Percentiles rank a stretch among this genome's conserved stretches.
Evolutionary conservation across 139 green algal genomes (phyloP).

Genomic region (Mychonastes homosphaera): DNA sequence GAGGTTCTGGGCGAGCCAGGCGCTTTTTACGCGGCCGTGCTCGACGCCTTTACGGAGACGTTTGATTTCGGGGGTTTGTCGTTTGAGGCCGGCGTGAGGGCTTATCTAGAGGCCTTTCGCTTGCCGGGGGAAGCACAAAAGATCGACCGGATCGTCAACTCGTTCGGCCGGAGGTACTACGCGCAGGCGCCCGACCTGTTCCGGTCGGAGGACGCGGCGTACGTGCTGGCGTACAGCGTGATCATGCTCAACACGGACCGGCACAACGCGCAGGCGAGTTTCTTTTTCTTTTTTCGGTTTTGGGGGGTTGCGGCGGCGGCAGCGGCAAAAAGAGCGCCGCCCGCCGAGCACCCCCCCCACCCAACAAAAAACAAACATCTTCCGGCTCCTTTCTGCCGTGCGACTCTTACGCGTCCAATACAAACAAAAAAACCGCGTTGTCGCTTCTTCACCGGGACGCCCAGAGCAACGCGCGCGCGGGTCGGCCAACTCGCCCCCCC

Average conservation of each 20-base stretch:
- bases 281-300: too few relatives aligned
- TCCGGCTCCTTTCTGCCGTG: neutral
- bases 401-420: neutral
- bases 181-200: slow-evolving; percentile 24
- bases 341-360: neutral
- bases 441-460: too few relatives aligned
- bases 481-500: too few relatives aligned
- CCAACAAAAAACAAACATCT: neutral
- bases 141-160: slow-evolving; percentile 93
- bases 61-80: slow-evolving; percentile 69
- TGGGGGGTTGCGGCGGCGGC: neutral
- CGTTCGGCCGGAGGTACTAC: slow-evolving; percentile 15
- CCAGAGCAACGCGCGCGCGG: too few relatives aligned
- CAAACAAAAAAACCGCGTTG: neutral
- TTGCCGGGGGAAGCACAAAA: slow-evolving; percentile 97
- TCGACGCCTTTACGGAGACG: slow-evolving; percentile 85
- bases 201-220: slow-evolving; percentile 48
- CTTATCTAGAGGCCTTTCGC: slow-evolving; percentile 59
- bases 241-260: slow-evolving; percentile 99
- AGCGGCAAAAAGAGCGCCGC: neutral
- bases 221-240: slow-evolving; percentile 93
- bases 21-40: slow-evolving; percentile 76
- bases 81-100: slow-evolving; percentile 85
- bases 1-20: slow-evolving; percentile 87
- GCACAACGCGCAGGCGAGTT: slow-evolving; percentile 74